Percentiles rank a stretch among this genome's conserved stretches.
These are phyloP conservation scores for Colletotrichum siamense DNA, from an alignment of 2,329 filamentous ascomycete species.

Conservation along the genomic window DNA sequence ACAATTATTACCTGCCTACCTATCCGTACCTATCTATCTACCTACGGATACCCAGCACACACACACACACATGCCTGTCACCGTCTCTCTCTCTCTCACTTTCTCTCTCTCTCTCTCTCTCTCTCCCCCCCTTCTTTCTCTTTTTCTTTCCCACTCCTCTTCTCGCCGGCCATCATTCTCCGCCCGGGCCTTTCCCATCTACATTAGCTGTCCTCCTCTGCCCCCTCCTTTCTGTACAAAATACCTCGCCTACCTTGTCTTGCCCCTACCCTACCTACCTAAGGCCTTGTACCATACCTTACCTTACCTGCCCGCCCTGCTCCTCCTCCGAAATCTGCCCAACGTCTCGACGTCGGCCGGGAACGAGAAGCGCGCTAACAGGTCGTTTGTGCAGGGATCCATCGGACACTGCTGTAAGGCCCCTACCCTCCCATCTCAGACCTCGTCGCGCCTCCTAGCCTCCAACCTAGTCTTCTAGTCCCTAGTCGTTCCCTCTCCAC, in stretches of 20 bases:
- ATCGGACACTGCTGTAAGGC: background rate
- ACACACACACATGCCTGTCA: background rate
- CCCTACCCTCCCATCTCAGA: background rate
- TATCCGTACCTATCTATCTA: background rate
- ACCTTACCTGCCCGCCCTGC: background rate
- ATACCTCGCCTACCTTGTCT: background rate
- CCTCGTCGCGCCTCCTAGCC: background rate
- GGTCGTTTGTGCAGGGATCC: background rate
- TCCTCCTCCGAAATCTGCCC: background rate
- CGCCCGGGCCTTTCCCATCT: background rate
- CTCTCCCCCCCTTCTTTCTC: background rate
- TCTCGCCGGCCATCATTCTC: background rate
- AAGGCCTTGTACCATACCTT: background rate
- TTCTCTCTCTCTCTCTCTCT: background rate
- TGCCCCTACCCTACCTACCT: background rate
- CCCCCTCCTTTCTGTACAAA: background rate
- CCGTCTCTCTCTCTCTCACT: background rate
- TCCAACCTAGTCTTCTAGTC: background rate
- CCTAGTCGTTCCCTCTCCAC: constrained; percentile 8
- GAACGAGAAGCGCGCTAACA: background rate
- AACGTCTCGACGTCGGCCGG: background rate
- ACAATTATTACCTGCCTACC: background rate
- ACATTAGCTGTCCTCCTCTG: background rate
- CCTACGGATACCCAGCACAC: background rate
- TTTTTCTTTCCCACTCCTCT: background rate